A percentile compares a stretch with the other conserved stretches of the same genome.
Conservation (phyloP, 177 flowering plant species). For the Tripterygium wilfordii region DNA sequence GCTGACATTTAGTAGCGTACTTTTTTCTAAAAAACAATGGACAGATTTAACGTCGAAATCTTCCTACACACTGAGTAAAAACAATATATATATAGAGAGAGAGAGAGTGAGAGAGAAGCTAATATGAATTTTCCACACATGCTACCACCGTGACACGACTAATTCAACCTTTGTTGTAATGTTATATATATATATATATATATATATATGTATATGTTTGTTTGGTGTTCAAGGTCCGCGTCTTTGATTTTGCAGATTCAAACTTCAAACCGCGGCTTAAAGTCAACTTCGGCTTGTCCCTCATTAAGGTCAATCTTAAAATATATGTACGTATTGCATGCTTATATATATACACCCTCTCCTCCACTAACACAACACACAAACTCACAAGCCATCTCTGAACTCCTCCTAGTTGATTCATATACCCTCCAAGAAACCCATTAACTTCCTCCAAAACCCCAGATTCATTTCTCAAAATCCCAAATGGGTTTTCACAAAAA, state of each 20-base stretch:
- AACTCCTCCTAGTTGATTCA: no score
- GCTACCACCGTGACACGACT: no score
- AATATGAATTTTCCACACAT: no score
- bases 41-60: no score
- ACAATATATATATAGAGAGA: no score
- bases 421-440: neutral
- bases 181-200: no score
- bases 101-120: no score
- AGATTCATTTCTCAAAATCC: neutral
- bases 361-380: neutral
- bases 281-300: neutral
- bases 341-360: neutral
- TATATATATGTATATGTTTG: neutral
- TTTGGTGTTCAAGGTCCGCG: neutral
- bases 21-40: no score
- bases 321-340: neutral
- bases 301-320: neutral
- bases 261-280: conserved; percentile 1
- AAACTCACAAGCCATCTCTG: no score
- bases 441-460: neutral
- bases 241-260: neutral
- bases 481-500: neutral
- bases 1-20: no score
- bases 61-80: no score
- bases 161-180: no score